Base-by-base conservation (phyloP, 2,329 filamentous ascomycete genomes). In the Neofusicoccum ribis region DNA sequence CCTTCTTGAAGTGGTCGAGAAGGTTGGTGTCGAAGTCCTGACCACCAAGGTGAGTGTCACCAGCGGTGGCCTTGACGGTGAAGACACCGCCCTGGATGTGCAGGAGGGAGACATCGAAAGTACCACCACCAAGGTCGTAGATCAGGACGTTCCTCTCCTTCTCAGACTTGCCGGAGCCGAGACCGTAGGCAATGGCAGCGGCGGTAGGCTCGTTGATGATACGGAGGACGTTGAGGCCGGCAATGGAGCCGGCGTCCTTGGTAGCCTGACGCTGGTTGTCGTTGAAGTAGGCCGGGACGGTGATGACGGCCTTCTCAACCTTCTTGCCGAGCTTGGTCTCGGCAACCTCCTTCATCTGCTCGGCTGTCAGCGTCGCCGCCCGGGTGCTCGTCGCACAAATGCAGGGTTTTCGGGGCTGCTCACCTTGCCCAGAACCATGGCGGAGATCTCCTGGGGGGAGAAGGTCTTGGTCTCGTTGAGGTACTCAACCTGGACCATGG, bases 201-300 rank as follows among this genome's bases (percentile, higher is more conserved):
- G 95, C 95, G 70, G 95, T 99, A 68, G 95, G 95, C 86, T 99
- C 95, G 89, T 99, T 99, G 85, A 99, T 98, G 85, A 99, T 98
- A 88, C 95, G 93, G 82, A 99, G 93, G 73, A 99, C 93, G 84
- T 98, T 97, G 69, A 99, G 89, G 74, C 94, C 95, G 76, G 94
- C 85, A 78, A 99, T 99, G 80, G 94, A 91, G 89, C 95, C 95
- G 72, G 95, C 95, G 79, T 98, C 95, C 90, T 98, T 98, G 84
- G 95, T 99, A 72, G 95, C 92, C 85, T 98, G 95, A 84, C 95
- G 91, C 87, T 99, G 95, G 87, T 96, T 97, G 89, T 99, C 95
- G 88, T 98, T 98, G 92, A 99, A 99, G 88, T 99, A 99, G 79
- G 95, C 95, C 66, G 95, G 95, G 66, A 98, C 95, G 69, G 95